phyloP scores from a whole-genome alignment of 2,329 filamentous ascomycete genomes.

The Neopestalotiopsis rosae region DNA sequence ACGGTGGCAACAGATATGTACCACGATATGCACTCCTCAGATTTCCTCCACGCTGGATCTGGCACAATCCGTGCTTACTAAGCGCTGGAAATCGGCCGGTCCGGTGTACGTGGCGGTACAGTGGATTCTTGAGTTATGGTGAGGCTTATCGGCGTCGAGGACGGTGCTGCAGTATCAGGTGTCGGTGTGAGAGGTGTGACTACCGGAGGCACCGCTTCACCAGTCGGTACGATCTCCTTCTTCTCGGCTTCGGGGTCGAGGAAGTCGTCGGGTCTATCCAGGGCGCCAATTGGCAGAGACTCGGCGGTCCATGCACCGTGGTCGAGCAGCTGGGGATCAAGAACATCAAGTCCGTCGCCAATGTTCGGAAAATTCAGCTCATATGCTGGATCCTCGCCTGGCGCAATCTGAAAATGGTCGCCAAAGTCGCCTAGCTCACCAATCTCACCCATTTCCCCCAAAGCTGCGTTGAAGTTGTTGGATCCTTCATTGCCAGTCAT shows the following conservation, averaged over 20 bases:
- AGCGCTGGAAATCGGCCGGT: background rate
- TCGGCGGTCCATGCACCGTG: background rate
- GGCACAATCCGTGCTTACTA: background rate
- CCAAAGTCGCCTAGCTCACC: constrained; percentile 2
- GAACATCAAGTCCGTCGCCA: background rate
- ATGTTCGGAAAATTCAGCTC: background rate
- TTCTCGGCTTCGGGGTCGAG: background rate
- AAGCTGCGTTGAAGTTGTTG: background rate
- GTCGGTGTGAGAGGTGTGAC: background rate
- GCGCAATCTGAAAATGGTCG: constrained; percentile 1
- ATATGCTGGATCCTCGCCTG: constrained; percentile 1
- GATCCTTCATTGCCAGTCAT: background rate
- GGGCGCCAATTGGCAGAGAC: background rate
- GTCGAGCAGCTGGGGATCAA: background rate
- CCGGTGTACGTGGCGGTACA: background rate
- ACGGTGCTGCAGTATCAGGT: background rate
- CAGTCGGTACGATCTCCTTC: background rate
- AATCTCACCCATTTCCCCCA: background rate
- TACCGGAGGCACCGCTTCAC: background rate
- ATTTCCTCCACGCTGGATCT: background rate
- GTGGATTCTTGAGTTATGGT: background rate
- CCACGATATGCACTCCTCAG: background rate
- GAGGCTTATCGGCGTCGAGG: background rate
- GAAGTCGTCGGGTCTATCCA: background rate
- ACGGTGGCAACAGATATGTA: background rate